These are phyloP conservation scores for Populus hybrid DNA, from an alignment of 441 rosid genomes.

Conservation along the genomic window DNA sequence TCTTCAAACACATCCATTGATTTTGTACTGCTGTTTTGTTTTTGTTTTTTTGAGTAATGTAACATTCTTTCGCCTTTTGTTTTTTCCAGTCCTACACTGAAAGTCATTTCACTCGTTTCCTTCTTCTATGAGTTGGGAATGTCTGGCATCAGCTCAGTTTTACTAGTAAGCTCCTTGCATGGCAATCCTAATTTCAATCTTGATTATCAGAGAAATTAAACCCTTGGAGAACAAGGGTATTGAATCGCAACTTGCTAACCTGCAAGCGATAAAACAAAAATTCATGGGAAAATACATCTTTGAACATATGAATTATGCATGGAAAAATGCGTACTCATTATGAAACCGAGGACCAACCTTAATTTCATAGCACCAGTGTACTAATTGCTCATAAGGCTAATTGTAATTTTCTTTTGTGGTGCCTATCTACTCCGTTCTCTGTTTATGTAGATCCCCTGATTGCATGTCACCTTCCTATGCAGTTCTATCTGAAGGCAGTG, in stretches of 20 bases:
- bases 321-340: too few relatives aligned
- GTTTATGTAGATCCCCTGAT: not conserved
- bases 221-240: not conserved
- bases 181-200: not conserved
- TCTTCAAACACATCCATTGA: not conserved
- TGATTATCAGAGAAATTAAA: not conserved
- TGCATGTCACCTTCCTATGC: slow-evolving; percentile 13
- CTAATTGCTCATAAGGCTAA: not conserved
- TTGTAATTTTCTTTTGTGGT: not conserved
- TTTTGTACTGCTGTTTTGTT: not conserved
- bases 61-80: slow-evolving; percentile 3
- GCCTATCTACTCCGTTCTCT: not conserved
- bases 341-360: not conserved
- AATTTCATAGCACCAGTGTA: too few relatives aligned
- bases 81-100: slow-evolving; percentile 38
- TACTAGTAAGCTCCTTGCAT: slow-evolving; percentile 34
- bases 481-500: too few relatives aligned
- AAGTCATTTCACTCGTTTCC: slow-evolving; percentile 46
- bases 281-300: too few relatives aligned
- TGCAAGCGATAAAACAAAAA: too few relatives aligned
- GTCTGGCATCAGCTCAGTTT: slow-evolving; percentile 46
- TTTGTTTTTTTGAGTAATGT: not conserved
- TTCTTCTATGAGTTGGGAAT: slow-evolving; percentile 61
- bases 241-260: too few relatives aligned
- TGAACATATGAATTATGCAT: too few relatives aligned